Percentiles rank a stretch among this genome's conserved stretches.
Conservation (phyloP, 1,139 yeast genomes). For the Debaryomyces coudertii region DNA sequence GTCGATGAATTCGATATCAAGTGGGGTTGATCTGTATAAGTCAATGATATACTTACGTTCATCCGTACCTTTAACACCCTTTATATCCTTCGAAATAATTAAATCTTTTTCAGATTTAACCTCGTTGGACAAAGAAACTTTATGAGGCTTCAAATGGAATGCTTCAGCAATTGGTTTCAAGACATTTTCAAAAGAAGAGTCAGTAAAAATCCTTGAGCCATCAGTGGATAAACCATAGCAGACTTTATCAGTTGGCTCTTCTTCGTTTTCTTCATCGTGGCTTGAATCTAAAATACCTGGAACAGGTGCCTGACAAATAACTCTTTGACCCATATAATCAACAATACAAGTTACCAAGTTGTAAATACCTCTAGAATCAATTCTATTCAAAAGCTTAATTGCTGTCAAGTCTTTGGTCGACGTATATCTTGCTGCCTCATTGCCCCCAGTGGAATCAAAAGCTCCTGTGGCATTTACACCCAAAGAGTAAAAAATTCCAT, state of each 20-base stretch:
- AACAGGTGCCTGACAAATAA: slow-evolving; percentile 92
- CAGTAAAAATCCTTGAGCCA: slow-evolving; percentile 49
- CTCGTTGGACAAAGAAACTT: slow-evolving; percentile 44
- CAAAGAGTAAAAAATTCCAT: slow-evolving; percentile 84
- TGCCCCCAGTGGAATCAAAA: slow-evolving; percentile 71
- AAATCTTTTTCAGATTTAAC: slow-evolving; percentile 47
- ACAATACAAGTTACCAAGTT: slow-evolving; percentile 80
- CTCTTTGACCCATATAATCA: slow-evolving; percentile 86
- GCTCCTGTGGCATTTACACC: slow-evolving; percentile 75
- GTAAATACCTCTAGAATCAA: slow-evolving; percentile 66
- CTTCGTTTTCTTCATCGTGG: slow-evolving; percentile 29
- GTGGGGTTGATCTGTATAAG: slow-evolving; percentile 79
- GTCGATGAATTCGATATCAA: slow-evolving; percentile 78
- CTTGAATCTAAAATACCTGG: slow-evolving; percentile 81
- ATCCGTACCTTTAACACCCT: slow-evolving; percentile 86
- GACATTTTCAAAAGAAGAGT: slow-evolving; percentile 54
- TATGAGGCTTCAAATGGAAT: slow-evolving; percentile 77
- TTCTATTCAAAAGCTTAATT: slow-evolving; percentile 66
- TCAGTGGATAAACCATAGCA: slow-evolving; percentile 78
- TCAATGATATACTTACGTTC: slow-evolving; percentile 85
- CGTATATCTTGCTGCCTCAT: slow-evolving; percentile 84
- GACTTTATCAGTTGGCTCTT: slow-evolving; percentile 49
- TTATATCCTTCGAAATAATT: slow-evolving; percentile 74
- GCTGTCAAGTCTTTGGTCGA: slow-evolving; percentile 79
- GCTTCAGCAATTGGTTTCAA: slow-evolving; percentile 69